Percentiles rank a stretch among this genome's conserved stretches.
Conservation (phyloP, 768 basidiomycete species). For the Kwoniella sp. region DNA sequence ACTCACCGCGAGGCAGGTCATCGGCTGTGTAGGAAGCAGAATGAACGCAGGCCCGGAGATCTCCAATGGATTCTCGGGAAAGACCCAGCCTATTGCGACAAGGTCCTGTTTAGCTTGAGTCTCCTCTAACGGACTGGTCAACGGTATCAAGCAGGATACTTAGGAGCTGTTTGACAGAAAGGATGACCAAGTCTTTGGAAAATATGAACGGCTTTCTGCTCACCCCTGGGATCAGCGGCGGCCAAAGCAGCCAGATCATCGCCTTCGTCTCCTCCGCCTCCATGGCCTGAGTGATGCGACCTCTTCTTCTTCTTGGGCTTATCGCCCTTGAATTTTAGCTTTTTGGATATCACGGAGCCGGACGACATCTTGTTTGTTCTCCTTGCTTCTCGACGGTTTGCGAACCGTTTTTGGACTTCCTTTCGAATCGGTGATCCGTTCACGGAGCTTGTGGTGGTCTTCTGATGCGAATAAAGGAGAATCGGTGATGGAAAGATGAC, state of each 20-base stretch:
- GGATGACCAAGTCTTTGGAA: neutral
- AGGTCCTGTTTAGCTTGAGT: no score
- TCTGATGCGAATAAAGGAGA: no score
- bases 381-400: neutral
- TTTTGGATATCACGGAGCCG: constrained; percentile 46
- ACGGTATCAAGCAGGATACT: no score
- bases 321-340: constrained; percentile 56
- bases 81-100: constrained; percentile 56
- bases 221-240: constrained; percentile 53
- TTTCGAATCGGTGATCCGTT: no score
- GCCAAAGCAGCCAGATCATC: constrained; percentile 45
- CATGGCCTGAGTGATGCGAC: constrained; percentile 42
- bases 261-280: constrained; percentile 20
- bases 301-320: constrained; percentile 56
- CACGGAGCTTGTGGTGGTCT: no score
- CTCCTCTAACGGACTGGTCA: no score
- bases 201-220: constrained; percentile 14
- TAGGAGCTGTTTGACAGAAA: no score
- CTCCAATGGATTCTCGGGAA: constrained; percentile 49
- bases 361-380: constrained; percentile 25
- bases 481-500: no score
- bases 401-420: no score
- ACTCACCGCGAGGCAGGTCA: constrained; percentile 54
- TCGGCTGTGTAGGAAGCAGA: constrained; percentile 48
- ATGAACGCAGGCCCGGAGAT: constrained; percentile 52